These are phyloP conservation scores for Mycena kentingensis DNA, from an alignment of 768 basidiomycete species.

Conservation along the genomic window DNA sequence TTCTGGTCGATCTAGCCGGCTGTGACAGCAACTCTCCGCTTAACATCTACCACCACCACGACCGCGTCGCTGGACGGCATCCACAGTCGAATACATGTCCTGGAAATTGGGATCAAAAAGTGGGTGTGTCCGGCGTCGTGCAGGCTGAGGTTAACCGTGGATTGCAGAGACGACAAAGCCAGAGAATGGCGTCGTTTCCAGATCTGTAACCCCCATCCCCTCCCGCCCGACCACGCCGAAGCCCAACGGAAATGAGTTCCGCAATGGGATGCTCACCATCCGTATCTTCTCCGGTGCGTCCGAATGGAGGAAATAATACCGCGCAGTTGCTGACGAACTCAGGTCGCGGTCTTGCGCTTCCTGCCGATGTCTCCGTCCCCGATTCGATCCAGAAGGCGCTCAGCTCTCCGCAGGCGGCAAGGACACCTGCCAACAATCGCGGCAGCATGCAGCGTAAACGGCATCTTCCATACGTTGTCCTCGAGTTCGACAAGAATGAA, in stretches of 20 bases:
- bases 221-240: constrained; percentile 82
- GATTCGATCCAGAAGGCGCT: constrained; percentile 84
- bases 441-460: constrained; percentile 93
- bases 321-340: constrained; percentile 2
- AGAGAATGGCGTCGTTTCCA: constrained; percentile 70
- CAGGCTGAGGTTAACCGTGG: constrained; percentile 1
- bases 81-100: constrained; percentile 46
- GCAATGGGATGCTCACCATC: constrained; percentile 92
- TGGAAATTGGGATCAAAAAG: constrained; percentile 57
- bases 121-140: constrained; percentile 25
- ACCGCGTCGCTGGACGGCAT: constrained; percentile 20
- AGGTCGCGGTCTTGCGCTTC: constrained; percentile 82
- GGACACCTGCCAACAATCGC: constrained; percentile 69
- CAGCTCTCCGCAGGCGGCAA: constrained; percentile 54
- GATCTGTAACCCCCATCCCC: constrained; percentile 80
- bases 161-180: constrained; percentile 64
- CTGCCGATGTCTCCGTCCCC: constrained; percentile 78
- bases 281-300: constrained; percentile 87
- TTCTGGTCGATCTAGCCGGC: no score
- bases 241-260: constrained; percentile 61
- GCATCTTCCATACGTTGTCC: constrained; percentile 92
- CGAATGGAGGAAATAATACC: constrained; percentile 16
- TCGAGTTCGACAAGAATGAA: constrained; percentile 98
- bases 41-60: constrained; percentile 25
- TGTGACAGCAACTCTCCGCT: no score